A percentile compares a stretch with the other conserved stretches of the same genome.
These are phyloP conservation scores for Eucalyptus polybractea DNA, from an alignment of 345 rosid species.

Conservation along the genomic window DNA sequence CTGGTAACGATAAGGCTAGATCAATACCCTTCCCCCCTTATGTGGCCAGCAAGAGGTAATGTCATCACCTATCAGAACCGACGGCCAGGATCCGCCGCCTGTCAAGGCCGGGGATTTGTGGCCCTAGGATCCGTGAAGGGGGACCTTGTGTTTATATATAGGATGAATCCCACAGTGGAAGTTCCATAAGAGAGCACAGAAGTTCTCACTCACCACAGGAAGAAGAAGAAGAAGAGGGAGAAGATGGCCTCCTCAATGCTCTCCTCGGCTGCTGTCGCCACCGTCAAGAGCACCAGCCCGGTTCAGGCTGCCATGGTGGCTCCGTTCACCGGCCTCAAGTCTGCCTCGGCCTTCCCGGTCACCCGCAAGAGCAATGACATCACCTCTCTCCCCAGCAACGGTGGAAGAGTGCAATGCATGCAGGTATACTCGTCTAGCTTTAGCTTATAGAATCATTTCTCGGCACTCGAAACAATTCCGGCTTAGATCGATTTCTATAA, in stretches of 20 bases:
- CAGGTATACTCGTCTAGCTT: neutral
- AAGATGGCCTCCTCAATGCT: conserved; percentile 14
- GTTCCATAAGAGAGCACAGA: neutral
- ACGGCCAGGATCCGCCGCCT: neutral
- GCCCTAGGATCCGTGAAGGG: neutral
- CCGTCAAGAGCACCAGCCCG: neutral
- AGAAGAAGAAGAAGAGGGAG: neutral
- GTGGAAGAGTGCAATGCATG: conserved; percentile 22
- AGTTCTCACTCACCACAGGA: neutral
- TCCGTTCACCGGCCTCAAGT: conserved; percentile 26
- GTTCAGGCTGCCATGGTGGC: conserved; percentile 20
- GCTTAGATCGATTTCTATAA: neutral
- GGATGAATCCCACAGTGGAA: neutral
- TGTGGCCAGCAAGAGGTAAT: neutral
- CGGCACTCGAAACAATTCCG: neutral
- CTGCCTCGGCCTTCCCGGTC: conserved; percentile 10
- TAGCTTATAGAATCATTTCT: neutral
- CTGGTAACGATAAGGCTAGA: conserved; percentile 1
- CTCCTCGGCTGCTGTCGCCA: conserved; percentile 6
- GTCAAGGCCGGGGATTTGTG: neutral
- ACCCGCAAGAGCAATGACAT: conserved; percentile 12
- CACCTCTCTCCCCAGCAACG: conserved; percentile 19
- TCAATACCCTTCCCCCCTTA: neutral
- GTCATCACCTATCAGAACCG: neutral
- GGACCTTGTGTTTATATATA: neutral